Base-by-base conservation (phyloP, 192 early-diverging fungal genomes). In the Allomyces macrogynus region DNA sequence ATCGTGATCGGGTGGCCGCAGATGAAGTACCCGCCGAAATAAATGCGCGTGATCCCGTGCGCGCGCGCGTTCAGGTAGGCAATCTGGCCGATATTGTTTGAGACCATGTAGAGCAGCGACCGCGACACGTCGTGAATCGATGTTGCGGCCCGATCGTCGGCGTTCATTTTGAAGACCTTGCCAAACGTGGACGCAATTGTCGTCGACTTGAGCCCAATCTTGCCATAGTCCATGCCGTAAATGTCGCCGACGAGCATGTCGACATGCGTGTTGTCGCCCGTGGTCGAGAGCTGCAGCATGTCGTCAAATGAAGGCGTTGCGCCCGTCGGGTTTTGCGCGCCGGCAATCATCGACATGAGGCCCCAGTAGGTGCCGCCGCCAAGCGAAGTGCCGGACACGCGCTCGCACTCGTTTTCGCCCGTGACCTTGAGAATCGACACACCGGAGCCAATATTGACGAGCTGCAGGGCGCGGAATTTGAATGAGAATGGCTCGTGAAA, bases 361-460 rank as follows among this genome's bases (percentile, higher is more conserved):
- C 95, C 95, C 93, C 93, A 97, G 23, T 95, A 75, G 24, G 96
- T 99, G 49, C 92, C 92, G 60, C 95, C 95, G 63, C 95, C 95
- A 64, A 98, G 75, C 62, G 83, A 88, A 40, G 86, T 86, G 64
- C 90, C 91, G 70, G 85, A 87, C 67, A 97, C 91, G 43, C 94
- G 85, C 69, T 90, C 89, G 67, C 83, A 94, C 62, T 86, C 76
- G 71, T 84, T 84, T 23, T 89, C 84, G 61, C 86, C 82, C 3
- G 91, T 92, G 26, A 98, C 95, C 74, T 96, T 95, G 60, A 98
- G 71, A 54, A 98, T 93, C 68, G 85, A 60, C 64, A 98, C 95
- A 49, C 95, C 95, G 26, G 92, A 93, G 24, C 95, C 95, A 66
- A 98, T 94, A 65, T 98, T 98, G 40, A 95, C 93, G 66, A 97